These are phyloP conservation scores for Candida nanaspora DNA, from an alignment of 805 yeast genomes.

Conservation along the genomic window DNA sequence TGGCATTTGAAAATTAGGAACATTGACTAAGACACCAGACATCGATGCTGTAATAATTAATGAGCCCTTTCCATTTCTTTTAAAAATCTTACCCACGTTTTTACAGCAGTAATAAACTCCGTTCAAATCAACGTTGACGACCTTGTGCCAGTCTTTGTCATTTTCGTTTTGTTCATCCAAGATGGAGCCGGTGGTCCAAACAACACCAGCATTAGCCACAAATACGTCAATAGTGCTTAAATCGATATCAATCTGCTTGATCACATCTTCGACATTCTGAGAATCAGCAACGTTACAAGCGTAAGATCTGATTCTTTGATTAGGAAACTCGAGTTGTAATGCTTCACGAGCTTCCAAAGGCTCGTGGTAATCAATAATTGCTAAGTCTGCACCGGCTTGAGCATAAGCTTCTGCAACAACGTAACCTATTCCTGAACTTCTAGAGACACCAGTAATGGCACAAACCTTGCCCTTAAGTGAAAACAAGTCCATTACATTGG, in stretches of 20 bases:
- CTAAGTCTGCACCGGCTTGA: conserved; percentile 83
- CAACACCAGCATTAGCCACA: conserved; percentile 37
- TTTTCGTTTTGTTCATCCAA: conserved; percentile 27
- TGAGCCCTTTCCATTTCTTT: conserved; percentile 40
- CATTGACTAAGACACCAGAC: conserved; percentile 48
- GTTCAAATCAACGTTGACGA: conserved; percentile 42
- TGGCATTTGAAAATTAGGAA: conserved; percentile 45
- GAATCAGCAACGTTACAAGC: conserved; percentile 31
- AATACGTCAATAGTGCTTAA: conserved; percentile 35
- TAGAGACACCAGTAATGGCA: conserved; percentile 76
- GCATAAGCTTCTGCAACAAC: conserved; percentile 79
- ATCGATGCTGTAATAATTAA: conserved; percentile 48
- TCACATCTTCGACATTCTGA: conserved; percentile 25
- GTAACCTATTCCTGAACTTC: conserved; percentile 61
- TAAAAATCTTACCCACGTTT: conserved; percentile 40
- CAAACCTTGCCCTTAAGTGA: conserved; percentile 79
- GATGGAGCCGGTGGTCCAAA: conserved; percentile 27
- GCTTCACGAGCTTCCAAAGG: conserved; percentile 13
- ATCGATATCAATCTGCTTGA: conserved; percentile 26
- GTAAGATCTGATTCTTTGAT: conserved; percentile 15
- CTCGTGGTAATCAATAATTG: conserved; percentile 32
- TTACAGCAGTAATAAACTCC: conserved; percentile 50
- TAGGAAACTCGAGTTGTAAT: conserved; percentile 19
- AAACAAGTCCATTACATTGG: conserved; percentile 43
- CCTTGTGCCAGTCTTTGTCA: conserved; percentile 29